Evolutionary conservation across 2,329 filamentous ascomycete species (phyloP), one percentile per base, ranked within the genome.

Genomic region (Rutstroemia sp.): DNA sequence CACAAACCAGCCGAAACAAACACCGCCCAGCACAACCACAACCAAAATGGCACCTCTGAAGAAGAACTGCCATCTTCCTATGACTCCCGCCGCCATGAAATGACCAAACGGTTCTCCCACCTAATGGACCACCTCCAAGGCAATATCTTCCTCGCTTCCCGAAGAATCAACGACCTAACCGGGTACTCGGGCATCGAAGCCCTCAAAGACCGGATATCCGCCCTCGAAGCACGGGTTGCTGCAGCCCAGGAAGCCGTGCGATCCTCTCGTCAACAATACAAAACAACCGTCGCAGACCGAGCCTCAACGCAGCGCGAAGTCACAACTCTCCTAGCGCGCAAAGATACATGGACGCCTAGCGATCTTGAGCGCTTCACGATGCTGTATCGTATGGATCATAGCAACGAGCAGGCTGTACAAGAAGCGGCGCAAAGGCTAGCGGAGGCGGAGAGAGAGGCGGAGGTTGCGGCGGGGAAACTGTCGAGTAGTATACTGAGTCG

Each of bases 311-410:
- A 97, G 74, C 90, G 94, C 64, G 94, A 99, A 76, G 92, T 97
- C 41, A 96, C 95, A 48, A 90, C 91, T 21, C 80, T 99, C 23
- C 81, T 99, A 7, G 92, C 96, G 60, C 84, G 94, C 57, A 97
- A 99, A 73, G 90, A 96, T 72, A 87, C 86, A 18, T 99, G 94
- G 94, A 85, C 85, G 0, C 85, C 92, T 0, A 71, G 77, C 1
- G 94, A 99, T 73, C 81, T 99, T 30, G 94, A 99, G 73, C 85
- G 92, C 56, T 99, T 99, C 78, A 99, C 95, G 58, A 80, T 84
- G 38, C 81, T 99, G 46, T 96, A 99, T 73, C 83, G 94, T 46
- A 87, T 86, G 54, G 94, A 99, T 73, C 94, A 99, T 72, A 82
- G 89, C 64, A 92, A 97, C 68, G 94, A 99, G 69, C 88, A 92